Evolutionary conservation across 805 yeast species (phyloP).

Genomic region (Cyberlindnera veronae): DNA sequence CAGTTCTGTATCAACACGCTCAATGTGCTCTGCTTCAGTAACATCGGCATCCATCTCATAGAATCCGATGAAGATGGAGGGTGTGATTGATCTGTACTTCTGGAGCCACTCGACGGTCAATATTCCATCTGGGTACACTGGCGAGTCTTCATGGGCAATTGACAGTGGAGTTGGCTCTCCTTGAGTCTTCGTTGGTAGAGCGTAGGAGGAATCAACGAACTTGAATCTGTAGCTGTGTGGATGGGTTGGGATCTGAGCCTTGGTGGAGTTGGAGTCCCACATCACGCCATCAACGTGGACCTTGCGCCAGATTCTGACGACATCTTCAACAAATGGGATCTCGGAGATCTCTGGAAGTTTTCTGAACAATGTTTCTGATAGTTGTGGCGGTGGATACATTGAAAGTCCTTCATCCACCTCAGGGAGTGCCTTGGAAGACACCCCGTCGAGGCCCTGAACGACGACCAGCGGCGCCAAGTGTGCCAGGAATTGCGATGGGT

Average conservation of each 20-base stretch:
- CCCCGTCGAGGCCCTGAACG: conserved; percentile 39
- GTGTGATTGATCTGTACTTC: conserved; percentile 46
- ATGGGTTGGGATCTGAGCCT: conserved; percentile 20
- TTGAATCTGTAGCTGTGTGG: conserved; percentile 30
- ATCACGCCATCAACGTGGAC: conserved; percentile 27
- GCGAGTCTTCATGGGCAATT: conserved; percentile 11
- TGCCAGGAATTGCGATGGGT: conserved; percentile 32
- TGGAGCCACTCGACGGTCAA: conserved; percentile 49
- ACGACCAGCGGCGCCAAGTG: conserved; percentile 39
- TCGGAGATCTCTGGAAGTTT: conserved; percentile 7
- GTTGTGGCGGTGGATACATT: conserved; percentile 2
- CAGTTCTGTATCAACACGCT: conserved; percentile 31
- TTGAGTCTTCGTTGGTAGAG: conserved; percentile 20
- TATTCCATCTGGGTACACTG: conserved; percentile 33
- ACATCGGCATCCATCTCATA: conserved; percentile 37
- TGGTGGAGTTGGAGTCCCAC: conserved; percentile 28
- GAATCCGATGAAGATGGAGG: conserved; percentile 44
- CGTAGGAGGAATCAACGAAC: conserved; percentile 28
- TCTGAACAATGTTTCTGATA: conserved; percentile 13
- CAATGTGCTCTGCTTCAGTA: conserved; percentile 22
- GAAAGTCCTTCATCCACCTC: conserved; percentile 5
- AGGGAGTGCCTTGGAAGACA: conserved; percentile 9
- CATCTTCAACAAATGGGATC: conserved; percentile 21
- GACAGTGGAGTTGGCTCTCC: conserved; percentile 9
- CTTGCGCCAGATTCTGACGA: conserved; percentile 29